Base-by-base conservation (phyloP, 768 basidiomycete species). In the Megacollybia marginata region DNA sequence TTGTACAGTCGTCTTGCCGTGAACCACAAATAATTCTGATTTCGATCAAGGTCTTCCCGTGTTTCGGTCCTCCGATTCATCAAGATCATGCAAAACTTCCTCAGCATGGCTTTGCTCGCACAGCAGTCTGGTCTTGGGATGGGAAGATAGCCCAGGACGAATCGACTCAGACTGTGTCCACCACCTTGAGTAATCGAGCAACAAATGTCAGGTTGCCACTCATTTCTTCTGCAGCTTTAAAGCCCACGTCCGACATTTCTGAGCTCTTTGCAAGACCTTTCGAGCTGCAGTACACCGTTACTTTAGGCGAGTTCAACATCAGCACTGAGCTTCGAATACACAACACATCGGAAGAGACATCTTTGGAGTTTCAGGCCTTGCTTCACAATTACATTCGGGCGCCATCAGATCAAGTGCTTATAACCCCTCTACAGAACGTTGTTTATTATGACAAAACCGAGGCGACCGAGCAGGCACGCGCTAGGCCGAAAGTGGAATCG, bases 31-130 rank as follows among this genome's bases (percentile, higher is more conserved):
- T 13, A 40, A 13, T 11, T 44, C 44, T 31, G 28, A 44, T 44
- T 19, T 13, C 28, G 5, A 3, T 11, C 64, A 83, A 34, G 44
- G 83, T 90, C 40, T 96, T 92, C 64, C 85, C 87, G 40, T 91
- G 88, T 69, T 98, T 97, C 59, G 94, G 95, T 3, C 73, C 88
- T 0, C 90, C 95, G 1, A 76, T 74, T 15, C 85, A 83, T 64
- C 76, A 74, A 23, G 88, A 83, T 45, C 89, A 93, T 63, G 56
- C 63, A 18, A 78, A 76, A 43, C 71, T 99, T 5, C 49, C 72
- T 5, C 93, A 96, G 65, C 96, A 98, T 64, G 96, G 96, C 0
- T 97, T 95, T 62, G 95, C 91, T 5, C 73, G 96, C 38, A 91
- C 73, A 54, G 75, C 79, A 34, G 62, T 59, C 31, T 98, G 96